These are phyloP conservation scores for Aspergillus melleus DNA, from an alignment of 2,329 filamentous ascomycete species.

Conservation along the genomic window DNA sequence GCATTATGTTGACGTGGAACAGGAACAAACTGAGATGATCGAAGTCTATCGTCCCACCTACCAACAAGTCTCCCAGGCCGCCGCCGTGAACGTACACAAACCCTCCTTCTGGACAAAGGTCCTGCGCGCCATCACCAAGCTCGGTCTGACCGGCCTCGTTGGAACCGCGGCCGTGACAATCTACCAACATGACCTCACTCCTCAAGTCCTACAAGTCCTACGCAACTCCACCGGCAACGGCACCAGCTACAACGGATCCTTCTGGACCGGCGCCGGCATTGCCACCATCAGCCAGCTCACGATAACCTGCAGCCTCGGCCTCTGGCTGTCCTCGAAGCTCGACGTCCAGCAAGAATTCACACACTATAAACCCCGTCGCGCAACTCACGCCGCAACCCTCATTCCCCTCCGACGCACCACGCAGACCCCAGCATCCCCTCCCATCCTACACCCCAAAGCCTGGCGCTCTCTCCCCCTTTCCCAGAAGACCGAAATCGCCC, in stretches of 20 bases:
- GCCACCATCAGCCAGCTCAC: conserved; percentile 20
- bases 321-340: conserved; percentile 21
- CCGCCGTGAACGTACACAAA: conserved; percentile 17
- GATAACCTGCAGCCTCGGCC: conserved; percentile 17
- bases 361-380: conserved; percentile 39
- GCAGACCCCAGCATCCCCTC: conserved; percentile 20
- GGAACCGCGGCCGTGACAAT: conserved; percentile 4
- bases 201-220: neutral
- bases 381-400: conserved; percentile 33
- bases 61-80: conserved; percentile 21
- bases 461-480: conserved; percentile 49
- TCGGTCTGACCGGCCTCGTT: conserved; percentile 7
- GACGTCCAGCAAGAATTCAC: conserved; percentile 28
- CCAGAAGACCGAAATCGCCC: conserved; percentile 14
- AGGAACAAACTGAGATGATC: conserved; percentile 21
- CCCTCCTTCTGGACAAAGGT: neutral
- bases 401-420: conserved; percentile 25
- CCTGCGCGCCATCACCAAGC: conserved; percentile 3
- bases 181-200: conserved; percentile 4
- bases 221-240: neutral
- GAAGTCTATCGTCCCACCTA: conserved; percentile 22
- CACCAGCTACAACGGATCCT: conserved; percentile 2
- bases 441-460: conserved; percentile 39
- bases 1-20: neutral
- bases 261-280: conserved; percentile 23